These are phyloP conservation scores for Cytospora piceae DNA, from an alignment of 2,329 filamentous ascomycete genomes.

Conservation along the genomic window DNA sequence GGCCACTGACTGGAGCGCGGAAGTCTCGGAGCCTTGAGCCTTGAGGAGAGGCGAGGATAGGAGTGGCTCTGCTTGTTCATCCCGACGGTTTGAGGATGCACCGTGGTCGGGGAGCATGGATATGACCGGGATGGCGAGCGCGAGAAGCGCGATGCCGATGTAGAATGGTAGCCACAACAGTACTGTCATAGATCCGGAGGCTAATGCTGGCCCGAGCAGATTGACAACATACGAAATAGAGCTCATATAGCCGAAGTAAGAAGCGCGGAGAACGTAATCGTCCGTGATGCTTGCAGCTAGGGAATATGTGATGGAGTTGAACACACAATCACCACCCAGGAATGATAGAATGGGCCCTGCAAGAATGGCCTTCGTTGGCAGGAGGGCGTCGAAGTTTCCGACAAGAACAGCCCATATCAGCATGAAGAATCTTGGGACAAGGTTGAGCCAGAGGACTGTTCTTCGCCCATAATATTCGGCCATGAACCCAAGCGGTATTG, in stretches of 20 bases:
- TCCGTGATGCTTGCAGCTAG: slow-evolving; percentile 50
- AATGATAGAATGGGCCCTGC: slow-evolving; percentile 48
- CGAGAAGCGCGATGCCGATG: slow-evolving; percentile 44
- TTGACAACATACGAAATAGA: slow-evolving; percentile 52
- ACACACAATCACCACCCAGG: slow-evolving; percentile 54
- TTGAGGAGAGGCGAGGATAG: slow-evolving; percentile 46
- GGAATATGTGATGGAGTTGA: slow-evolving; percentile 53
- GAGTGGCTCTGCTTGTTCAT: slow-evolving; percentile 44
- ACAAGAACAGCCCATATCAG: slow-evolving; percentile 46
- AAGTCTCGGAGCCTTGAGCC: slow-evolving; percentile 38
- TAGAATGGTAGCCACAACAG: slow-evolving; percentile 50
- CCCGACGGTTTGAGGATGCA: slow-evolving; percentile 28
- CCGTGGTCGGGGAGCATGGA: slow-evolving; percentile 36
- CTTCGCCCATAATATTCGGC: slow-evolving; percentile 48
- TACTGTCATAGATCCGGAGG: slow-evolving; percentile 50
- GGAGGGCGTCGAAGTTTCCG: slow-evolving; percentile 42
- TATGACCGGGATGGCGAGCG: slow-evolving; percentile 41
- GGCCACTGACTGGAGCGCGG: slow-evolving; percentile 34
- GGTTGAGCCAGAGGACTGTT: slow-evolving; percentile 48
- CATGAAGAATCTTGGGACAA: slow-evolving; percentile 47
- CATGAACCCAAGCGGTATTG: slow-evolving; percentile 52
- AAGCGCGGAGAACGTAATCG: slow-evolving; percentile 47
- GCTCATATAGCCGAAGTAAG: slow-evolving; percentile 56
- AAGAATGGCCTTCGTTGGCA: slow-evolving; percentile 46
- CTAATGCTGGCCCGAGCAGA: slow-evolving; percentile 50